Percentiles rank a stretch among this genome's conserved stretches.
Evolutionary conservation across 768 basidiomycete species (phyloP).

Genomic region (Suillus placidus): DNA sequence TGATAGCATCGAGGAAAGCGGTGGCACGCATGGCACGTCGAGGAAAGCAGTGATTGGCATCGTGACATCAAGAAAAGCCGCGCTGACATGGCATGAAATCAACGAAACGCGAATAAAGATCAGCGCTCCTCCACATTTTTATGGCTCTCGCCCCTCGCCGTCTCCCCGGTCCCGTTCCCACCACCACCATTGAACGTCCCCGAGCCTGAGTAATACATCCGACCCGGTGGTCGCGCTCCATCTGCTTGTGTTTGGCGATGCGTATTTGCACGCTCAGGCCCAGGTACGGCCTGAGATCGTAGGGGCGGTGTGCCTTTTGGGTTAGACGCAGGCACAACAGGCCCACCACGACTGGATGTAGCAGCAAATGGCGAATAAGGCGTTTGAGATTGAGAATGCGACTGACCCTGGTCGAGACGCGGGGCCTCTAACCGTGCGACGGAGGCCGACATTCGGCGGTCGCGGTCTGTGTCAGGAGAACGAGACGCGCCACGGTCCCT

Average conservation of each 20-base stretch:
- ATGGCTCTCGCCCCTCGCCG: conserved; percentile 26
- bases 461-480: conserved; percentile 46
- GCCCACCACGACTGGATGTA: conserved; percentile 20
- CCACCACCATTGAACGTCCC: conserved; percentile 21
- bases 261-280: neutral
- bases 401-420: conserved; percentile 16
- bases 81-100: neutral
- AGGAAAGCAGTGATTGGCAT: neutral
- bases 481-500: conserved; percentile 39
- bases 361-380: conserved; percentile 21
- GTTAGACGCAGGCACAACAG: conserved; percentile 15
- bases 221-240: conserved; percentile 18
- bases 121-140: conserved; percentile 24
- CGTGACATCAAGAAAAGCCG: conserved; percentile 2
- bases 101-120: conserved; percentile 7
- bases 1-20: conserved; percentile 5
- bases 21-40: neutral
- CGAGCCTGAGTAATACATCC: conserved; percentile 20
- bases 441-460: conserved; percentile 51
- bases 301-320: conserved; percentile 25
- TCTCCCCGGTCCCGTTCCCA: conserved; percentile 16
- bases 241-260: conserved; percentile 23
- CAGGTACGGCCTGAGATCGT: conserved; percentile 19
- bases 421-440: conserved; percentile 52
- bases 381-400: conserved; percentile 10